Conservation (phyloP, 306 rosid species). For the Cucumis hystrix region DNA sequence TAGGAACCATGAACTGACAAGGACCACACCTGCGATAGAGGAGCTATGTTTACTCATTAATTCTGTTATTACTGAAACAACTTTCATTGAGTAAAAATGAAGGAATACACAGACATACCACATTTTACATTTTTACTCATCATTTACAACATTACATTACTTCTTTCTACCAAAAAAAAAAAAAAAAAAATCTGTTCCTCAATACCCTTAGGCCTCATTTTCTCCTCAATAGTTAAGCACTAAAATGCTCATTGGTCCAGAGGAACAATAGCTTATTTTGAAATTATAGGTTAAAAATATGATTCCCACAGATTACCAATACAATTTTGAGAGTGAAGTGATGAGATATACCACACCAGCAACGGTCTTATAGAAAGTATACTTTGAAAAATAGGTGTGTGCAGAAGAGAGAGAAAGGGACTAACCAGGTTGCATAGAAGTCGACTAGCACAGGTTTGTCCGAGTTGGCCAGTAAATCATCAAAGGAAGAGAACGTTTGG, state of each 20-base stretch:
- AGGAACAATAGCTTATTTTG: not conserved
- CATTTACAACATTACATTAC: not conserved
- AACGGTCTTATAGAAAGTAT: not conserved
- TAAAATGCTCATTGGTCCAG: not conserved
- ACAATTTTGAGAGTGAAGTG: not conserved
- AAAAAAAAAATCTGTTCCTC: not conserved
- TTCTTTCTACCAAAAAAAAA: not conserved
- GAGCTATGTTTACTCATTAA: constrained; percentile 8
- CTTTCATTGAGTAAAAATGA: too few relatives aligned
- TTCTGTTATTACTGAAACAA: not conserved
- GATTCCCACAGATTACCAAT: not conserved
- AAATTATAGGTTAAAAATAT: not conserved
- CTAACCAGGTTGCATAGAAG: constrained; percentile 94
- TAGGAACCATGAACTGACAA: constrained; percentile 86
- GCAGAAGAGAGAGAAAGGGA: not conserved
- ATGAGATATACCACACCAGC: not conserved
- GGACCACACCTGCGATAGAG: constrained; percentile 83
- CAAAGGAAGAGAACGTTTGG: constrained; percentile 67
- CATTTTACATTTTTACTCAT: constrained; percentile 5
- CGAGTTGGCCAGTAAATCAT: constrained; percentile 60
- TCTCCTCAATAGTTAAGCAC: not conserved
- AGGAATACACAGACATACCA: too few relatives aligned
- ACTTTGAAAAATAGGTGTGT: not conserved
- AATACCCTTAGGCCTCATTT: not conserved
- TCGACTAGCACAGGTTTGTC: constrained; percentile 83